Conservation (phyloP, 2,329 filamentous ascomycete species). For the Penicillium sp. region DNA sequence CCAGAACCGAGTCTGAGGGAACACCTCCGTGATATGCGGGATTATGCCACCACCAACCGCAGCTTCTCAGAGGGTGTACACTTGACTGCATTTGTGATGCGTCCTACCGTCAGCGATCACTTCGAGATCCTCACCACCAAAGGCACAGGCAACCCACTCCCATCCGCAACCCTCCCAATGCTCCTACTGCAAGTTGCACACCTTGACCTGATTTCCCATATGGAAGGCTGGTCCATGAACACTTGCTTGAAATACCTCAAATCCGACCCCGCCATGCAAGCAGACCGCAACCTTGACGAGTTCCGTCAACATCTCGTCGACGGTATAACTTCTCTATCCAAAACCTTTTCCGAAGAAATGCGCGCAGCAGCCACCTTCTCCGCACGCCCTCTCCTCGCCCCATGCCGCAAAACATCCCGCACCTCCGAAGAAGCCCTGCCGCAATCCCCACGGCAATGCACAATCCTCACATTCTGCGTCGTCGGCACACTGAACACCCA, state of each 20-base stretch:
- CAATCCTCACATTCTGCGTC: slow-evolving; percentile 56
- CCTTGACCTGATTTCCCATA: slow-evolving; percentile 49
- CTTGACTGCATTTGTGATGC: slow-evolving; percentile 45
- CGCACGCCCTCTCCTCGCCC: slow-evolving; percentile 36
- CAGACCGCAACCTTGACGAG: slow-evolving; percentile 26
- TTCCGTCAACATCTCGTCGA: slow-evolving; percentile 51
- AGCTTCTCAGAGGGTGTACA: slow-evolving; percentile 41
- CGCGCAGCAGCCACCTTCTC: slow-evolving; percentile 38
- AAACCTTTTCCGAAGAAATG: slow-evolving; percentile 45
- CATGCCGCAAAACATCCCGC: slow-evolving; percentile 29
- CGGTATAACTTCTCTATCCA: slow-evolving; percentile 37
- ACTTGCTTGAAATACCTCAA: slow-evolving; percentile 38
- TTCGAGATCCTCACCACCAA: slow-evolving; percentile 66
- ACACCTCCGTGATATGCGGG: slow-evolving; percentile 65
- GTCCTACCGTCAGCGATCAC: slow-evolving; percentile 54
- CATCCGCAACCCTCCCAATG: slow-evolving; percentile 58
- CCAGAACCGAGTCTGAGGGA: slow-evolving; percentile 60
- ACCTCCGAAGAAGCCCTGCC: slow-evolving; percentile 32
- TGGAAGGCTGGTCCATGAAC: slow-evolving; percentile 43
- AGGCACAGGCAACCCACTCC: slow-evolving; percentile 60
- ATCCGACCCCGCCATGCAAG: slow-evolving; percentile 22
- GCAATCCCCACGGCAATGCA: slow-evolving; percentile 33
- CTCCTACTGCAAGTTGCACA: slow-evolving; percentile 58
- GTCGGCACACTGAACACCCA: slow-evolving; percentile 63
- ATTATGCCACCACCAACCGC: slow-evolving; percentile 45